Conservation (phyloP, 495 filamentous ascomycete genomes). For the Neurospora sp. region DNA sequence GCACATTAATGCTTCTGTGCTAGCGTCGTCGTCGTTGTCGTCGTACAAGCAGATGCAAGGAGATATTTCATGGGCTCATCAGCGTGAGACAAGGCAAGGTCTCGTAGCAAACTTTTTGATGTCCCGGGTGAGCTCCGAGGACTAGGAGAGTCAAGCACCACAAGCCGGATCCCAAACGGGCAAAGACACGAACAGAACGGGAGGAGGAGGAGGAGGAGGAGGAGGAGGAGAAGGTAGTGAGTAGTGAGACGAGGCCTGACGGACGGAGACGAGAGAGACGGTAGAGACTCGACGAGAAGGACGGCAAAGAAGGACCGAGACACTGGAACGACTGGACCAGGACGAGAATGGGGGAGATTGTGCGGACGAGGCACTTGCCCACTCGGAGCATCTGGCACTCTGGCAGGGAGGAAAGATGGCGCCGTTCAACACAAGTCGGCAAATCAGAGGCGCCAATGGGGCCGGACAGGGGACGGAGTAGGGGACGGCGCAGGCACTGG, state of each 20-base stretch:
- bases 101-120: not conserved
- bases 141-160: not conserved
- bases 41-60: not conserved
- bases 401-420: slow-evolving; percentile 8
- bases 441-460: slow-evolving; percentile 22
- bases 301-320: slow-evolving; percentile 6
- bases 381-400: slow-evolving; percentile 1
- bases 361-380: slow-evolving; percentile 7
- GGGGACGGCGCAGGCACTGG: not conserved
- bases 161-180: not conserved
- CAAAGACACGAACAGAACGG: not conserved
- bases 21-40: not conserved
- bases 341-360: slow-evolving; percentile 14
- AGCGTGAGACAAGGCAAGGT: not conserved
- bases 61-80: not conserved
- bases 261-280: slow-evolving; percentile 1
- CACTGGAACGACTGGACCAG: slow-evolving; percentile 3
- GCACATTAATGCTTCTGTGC: slow-evolving; percentile 2
- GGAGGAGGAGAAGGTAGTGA: slow-evolving; percentile 1
- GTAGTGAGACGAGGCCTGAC: slow-evolving; percentile 1
- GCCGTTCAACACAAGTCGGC: slow-evolving; percentile 11
- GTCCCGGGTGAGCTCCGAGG: not conserved
- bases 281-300: slow-evolving; percentile 1
- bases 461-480: slow-evolving; percentile 3
- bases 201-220: slow-evolving; percentile 2